phyloP scores from a whole-genome alignment of 768 basidiomycete genomes.

The Suillus americanus region DNA sequence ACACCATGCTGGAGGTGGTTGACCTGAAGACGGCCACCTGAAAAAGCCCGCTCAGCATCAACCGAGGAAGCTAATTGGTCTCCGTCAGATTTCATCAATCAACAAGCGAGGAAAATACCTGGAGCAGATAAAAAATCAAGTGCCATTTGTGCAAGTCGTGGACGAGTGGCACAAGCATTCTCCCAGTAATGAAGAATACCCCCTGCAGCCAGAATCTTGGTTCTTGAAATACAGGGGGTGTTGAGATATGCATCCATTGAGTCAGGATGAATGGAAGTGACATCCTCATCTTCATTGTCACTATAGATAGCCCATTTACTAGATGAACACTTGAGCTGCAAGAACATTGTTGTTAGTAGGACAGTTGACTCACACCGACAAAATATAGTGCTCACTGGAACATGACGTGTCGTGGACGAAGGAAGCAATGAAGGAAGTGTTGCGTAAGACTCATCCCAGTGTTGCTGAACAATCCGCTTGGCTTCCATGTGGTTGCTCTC shows the following conservation, averaged over 20 bases:
- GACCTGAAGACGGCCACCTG: conserved; percentile 30
- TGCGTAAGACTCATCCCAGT: conserved; percentile 3
- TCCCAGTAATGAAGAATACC: conserved; percentile 17
- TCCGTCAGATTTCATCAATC: too few species aligned
- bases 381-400: not conserved
- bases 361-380: not conserved
- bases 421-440: not conserved
- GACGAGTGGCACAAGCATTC: conserved; percentile 4
- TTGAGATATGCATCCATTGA: conserved; percentile 11
- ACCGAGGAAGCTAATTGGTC: conserved; percentile 25
- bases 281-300: not conserved
- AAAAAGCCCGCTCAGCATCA: conserved; percentile 39
- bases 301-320: not conserved
- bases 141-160: conserved; percentile 25
- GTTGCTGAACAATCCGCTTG: not conserved
- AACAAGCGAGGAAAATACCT: not conserved
- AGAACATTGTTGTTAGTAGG: not conserved
- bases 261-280: not conserved
- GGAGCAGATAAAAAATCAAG: conserved; percentile 28
- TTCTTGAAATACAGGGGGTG: not conserved
- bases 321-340: not conserved
- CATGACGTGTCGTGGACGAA: not conserved
- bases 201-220: conserved; percentile 9
- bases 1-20: conserved; percentile 35
- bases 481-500: conserved; percentile 9